Conservation (phyloP, 73 alveolate genomes). For the Paramecium sexaurelia region DNA sequence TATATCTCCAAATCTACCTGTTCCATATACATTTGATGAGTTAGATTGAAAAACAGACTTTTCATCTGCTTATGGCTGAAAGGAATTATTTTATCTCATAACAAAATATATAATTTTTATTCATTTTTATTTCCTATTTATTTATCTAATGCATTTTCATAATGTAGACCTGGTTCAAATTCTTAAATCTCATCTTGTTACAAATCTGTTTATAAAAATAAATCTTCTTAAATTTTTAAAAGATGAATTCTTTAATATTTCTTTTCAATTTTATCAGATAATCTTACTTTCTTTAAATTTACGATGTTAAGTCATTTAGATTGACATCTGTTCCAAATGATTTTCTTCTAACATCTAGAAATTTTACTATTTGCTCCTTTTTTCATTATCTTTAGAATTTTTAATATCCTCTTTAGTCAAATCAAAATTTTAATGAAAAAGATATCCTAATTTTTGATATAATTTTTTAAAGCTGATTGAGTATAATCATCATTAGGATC, state of each 20-base stretch:
- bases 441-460: constrained; percentile 13
- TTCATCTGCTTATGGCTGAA: constrained; percentile 21
- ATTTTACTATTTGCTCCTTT: background rate
- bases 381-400: background rate
- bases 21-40: background rate
- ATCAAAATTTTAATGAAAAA: background rate
- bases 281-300: background rate
- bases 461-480: background rate
- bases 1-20: constrained; percentile 38
- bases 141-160: background rate
- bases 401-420: background rate
- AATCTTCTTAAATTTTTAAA: background rate
- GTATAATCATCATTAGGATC: constrained; percentile 3
- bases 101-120: background rate
- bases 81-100: background rate
- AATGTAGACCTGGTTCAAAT: background rate
- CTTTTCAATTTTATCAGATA: background rate
- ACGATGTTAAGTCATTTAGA: background rate
- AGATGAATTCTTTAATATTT: background rate
- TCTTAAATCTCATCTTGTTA: background rate
- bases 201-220: background rate
- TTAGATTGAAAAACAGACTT: background rate
- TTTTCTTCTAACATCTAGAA: constrained; percentile 28
- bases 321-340: constrained; percentile 18
- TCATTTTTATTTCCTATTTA: background rate